phyloP scores from a whole-genome alignment of 2,329 filamentous ascomycete species.

The Hypoxylon sp. region DNA sequence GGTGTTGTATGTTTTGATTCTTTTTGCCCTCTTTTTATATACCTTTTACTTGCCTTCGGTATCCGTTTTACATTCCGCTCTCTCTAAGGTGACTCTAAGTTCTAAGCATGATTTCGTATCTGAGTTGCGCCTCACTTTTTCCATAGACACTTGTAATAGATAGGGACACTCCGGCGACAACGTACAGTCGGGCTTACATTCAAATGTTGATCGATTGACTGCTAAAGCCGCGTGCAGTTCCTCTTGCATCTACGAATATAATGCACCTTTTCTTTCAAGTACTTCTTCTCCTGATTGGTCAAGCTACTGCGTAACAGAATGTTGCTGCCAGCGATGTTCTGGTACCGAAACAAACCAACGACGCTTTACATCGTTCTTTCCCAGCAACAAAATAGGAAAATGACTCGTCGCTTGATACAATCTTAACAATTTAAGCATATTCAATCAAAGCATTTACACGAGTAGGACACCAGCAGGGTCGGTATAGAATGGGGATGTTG shows the following conservation, averaged over 20 bases:
- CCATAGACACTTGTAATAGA: neutral
- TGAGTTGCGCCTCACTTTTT: neutral
- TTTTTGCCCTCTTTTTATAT: neutral
- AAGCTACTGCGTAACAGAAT: too few species aligned
- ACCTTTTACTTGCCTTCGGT: neutral
- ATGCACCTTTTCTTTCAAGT: neutral
- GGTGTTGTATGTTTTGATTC: constrained; percentile 1
- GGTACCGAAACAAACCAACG: neutral
- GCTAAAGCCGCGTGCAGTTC: neutral
- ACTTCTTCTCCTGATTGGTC: neutral
- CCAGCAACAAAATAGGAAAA: neutral
- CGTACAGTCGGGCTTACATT: neutral
- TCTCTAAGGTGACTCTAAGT: neutral
- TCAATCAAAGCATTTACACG: neutral
- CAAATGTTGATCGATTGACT: neutral
- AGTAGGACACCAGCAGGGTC: neutral
- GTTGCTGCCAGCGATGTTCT: too few species aligned
- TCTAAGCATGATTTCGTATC: neutral
- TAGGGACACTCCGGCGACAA: neutral
- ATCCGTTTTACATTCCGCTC: neutral
- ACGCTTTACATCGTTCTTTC: neutral
- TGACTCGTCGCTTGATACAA: neutral
- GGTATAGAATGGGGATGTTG: neutral
- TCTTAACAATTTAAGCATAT: neutral
- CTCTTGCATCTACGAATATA: neutral